These are phyloP conservation scores for Ilyonectria destructans DNA, from an alignment of 2,329 filamentous ascomycete genomes.

Conservation along the genomic window DNA sequence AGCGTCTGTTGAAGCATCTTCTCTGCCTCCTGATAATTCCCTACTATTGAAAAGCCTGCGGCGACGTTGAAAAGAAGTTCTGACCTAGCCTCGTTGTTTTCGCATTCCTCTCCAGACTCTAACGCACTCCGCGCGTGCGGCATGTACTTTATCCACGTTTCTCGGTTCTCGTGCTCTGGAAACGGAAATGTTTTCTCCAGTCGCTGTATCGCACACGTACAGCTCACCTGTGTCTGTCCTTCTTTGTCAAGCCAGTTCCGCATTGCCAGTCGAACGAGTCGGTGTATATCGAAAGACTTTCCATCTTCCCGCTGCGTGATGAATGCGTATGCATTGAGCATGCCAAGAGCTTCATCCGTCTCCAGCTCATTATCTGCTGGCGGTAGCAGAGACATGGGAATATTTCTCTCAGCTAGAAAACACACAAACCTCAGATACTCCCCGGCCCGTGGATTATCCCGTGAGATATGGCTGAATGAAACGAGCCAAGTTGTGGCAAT, in stretches of 20 bases:
- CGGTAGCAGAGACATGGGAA: slow-evolving; percentile 49
- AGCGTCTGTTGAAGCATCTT: no score
- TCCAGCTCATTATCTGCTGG: slow-evolving; percentile 25
- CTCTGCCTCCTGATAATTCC: slow-evolving; percentile 42
- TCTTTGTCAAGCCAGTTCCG: slow-evolving; percentile 47
- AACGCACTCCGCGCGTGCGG: slow-evolving; percentile 40
- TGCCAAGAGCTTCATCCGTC: slow-evolving; percentile 46
- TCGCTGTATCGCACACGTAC: slow-evolving; percentile 25
- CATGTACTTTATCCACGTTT: slow-evolving; percentile 45
- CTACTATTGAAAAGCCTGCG: background rate
- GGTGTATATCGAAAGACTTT: slow-evolving; percentile 51
- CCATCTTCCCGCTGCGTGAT: slow-evolving; percentile 45
- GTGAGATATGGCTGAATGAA: slow-evolving; percentile 52
- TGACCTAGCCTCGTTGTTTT: background rate
- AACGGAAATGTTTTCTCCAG: slow-evolving; percentile 34
- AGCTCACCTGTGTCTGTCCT: slow-evolving; percentile 14
- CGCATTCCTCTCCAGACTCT: background rate
- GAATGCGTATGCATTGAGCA: slow-evolving; percentile 52
- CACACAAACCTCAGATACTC: slow-evolving; percentile 51
- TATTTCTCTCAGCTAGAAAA: slow-evolving; percentile 51
- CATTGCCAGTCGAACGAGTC: slow-evolving; percentile 51
- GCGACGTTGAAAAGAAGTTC: slow-evolving; percentile 1
- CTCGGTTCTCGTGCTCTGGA: slow-evolving; percentile 36
- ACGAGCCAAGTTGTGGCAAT: slow-evolving; percentile 55
- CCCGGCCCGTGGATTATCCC: slow-evolving; percentile 45